phyloP scores from a whole-genome alignment of 805 yeast species.

The Scheffersomyces spartinae region DNA sequence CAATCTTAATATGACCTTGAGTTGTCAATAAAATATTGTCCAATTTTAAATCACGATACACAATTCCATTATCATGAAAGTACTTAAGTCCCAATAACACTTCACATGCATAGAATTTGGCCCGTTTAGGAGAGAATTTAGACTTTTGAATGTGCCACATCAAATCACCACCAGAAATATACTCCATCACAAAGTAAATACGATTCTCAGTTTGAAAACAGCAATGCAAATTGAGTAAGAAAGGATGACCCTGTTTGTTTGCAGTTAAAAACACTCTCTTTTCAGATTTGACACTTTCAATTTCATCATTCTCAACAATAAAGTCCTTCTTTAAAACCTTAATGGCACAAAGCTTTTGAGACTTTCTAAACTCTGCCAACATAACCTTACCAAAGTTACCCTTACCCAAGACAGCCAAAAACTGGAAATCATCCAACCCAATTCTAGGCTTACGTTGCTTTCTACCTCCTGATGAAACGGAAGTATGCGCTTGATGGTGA shows the following conservation, averaged over 20 bases:
- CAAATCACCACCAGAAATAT: conserved; percentile 93
- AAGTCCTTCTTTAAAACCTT: conserved; percentile 94
- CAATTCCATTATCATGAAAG: conserved; percentile 91
- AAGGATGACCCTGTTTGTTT: conserved; percentile 85
- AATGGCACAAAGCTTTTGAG: conserved; percentile 79
- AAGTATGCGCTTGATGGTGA: conserved; percentile 3
- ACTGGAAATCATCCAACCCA: conserved; percentile 90
- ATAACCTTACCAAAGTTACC: conserved; percentile 98
- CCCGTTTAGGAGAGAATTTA: conserved; percentile 78
- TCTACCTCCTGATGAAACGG: conserved; percentile 3
- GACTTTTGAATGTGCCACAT: conserved; percentile 99
- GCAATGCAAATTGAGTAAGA: conserved; percentile 79
- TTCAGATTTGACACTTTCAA: conserved; percentile 89
- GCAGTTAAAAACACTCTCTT: conserved; percentile 82
- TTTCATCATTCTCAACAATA: conserved; percentile 91
- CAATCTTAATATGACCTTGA: conserved; percentile 91
- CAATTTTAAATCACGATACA: conserved; percentile 90
- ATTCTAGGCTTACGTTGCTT: conserved; percentile 39
- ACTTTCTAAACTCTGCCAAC: conserved; percentile 87
- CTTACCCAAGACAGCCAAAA: conserved; percentile 90
- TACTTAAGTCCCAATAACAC: conserved; percentile 83
- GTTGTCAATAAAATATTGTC: conserved; percentile 86
- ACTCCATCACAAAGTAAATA: conserved; percentile 97
- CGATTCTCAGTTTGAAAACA: conserved; percentile 98
- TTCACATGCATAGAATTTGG: conserved; percentile 96